Evolutionary conservation across 1,284 basidiomycete species (phyloP), one percentile per base, ranked within the genome.

Genomic region (Cryptococcus depauperatus): DNA sequence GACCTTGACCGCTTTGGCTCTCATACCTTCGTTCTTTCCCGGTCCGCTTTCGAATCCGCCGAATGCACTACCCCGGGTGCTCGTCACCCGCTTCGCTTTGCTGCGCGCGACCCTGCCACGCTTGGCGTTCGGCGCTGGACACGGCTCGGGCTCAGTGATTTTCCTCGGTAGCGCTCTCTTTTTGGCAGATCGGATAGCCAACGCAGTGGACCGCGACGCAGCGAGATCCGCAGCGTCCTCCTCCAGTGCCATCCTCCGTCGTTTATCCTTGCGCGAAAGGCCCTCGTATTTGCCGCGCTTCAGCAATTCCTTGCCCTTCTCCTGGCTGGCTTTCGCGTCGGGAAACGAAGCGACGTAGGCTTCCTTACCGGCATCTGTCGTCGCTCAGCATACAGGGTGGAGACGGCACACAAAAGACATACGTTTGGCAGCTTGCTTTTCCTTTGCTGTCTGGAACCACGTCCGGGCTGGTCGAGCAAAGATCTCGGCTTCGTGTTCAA

Each of bases 401-500:
- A 3, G 39, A 26, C n/a, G 30, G 5, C 14, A 30, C 28, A 27
- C 28, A 34, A 21, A 32, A 18, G 11, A 60, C 74, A 49, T 55
- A 91, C 89, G 82, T 79, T 84, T 81, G 1, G 89, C 77, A 43
- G 78, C 78, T 47, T 77, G 73, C 71, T 88, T 97, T 57, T 96
- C 90, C 66, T 84, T 84, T 50, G 79, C 77, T 21, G 77, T 81
- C 71, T 97, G 93, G 79, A 99, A 99, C 95, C 95, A 99, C 11
- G 92, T 96, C 53, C 93, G 76, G 22, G 90, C 89, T 7, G 95
- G 95, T 41, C 93, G 77, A 27, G 86, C 82, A 68, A 83, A 88
- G 59, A 99, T 98, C 72, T 98, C 95, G n/a, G 79, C 80, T 66
- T 87, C 79, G 61, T 98, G 89, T 65, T 92, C 83, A 44, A 97